These are phyloP conservation scores for Lactarius akahatsu DNA, from an alignment of 768 basidiomycete species.

Conservation along the genomic window DNA sequence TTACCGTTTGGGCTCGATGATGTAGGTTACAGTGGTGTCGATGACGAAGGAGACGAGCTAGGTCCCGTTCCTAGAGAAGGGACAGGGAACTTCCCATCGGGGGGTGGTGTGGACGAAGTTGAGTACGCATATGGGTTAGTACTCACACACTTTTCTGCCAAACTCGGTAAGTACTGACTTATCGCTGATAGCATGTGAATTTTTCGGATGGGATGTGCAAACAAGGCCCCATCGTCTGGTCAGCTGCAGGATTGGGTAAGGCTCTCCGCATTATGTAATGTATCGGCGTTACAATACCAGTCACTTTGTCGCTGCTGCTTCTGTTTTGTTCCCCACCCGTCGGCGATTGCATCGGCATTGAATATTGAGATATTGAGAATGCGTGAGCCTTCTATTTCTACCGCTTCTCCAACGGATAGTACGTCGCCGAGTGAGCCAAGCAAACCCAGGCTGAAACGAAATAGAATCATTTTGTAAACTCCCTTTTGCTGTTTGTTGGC, in stretches of 20 bases:
- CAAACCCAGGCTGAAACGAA: conserved; percentile 28
- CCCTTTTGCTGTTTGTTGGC: background rate
- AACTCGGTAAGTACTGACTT: background rate
- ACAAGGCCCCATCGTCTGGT: no score
- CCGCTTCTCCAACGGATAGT: conserved; percentile 20
- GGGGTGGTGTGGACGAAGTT: conserved; percentile 85
- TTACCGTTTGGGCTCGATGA: conserved; percentile 75
- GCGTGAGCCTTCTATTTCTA: conserved; percentile 20
- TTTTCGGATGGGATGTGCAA: background rate
- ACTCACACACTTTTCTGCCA: background rate
- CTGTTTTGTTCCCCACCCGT: background rate
- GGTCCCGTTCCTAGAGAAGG: conserved; percentile 77
- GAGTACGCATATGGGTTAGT: conserved; percentile 85
- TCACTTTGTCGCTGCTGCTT: background rate
- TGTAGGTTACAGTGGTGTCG: conserved; percentile 56
- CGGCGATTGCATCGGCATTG: conserved; percentile 1
- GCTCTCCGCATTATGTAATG: background rate
- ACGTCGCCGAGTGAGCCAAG: background rate
- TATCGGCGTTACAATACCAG: conserved; percentile 5
- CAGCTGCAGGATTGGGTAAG: background rate
- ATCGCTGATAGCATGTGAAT: conserved; percentile 18
- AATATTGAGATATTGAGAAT: conserved; percentile 14
- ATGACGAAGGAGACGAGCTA: conserved; percentile 68
- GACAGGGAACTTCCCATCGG: conserved; percentile 69
- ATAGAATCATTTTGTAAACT: conserved; percentile 32